Percentiles rank a stretch among this genome's conserved stretches.
These are phyloP conservation scores for Blastocystis sp. DNA, from an alignment of 352 stramenopile genomes.

Conservation along the genomic window DNA sequence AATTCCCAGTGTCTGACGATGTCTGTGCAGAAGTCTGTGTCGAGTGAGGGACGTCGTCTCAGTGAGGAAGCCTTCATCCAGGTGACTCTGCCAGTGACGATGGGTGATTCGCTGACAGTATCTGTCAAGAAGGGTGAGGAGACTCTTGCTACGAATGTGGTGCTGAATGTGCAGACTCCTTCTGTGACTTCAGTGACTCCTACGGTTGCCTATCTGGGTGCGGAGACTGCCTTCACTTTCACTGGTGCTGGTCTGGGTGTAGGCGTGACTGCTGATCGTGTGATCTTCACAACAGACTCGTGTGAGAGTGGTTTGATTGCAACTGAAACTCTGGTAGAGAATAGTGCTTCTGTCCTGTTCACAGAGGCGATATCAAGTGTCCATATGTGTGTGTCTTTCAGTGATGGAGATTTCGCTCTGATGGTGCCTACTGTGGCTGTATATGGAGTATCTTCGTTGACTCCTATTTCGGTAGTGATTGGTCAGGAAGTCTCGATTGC, in stretches of 20 bases:
- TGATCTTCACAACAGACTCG: conserved; percentile 18
- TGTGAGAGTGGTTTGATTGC: not conserved
- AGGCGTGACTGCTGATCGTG: not conserved
- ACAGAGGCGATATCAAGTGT: not conserved
- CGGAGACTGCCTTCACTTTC: conserved; percentile 24
- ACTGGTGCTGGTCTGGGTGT: not conserved
- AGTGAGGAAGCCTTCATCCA: not conserved
- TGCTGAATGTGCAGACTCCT: not conserved
- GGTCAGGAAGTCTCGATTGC: not conserved
- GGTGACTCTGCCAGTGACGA: not conserved
- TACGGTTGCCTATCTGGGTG: not conserved
- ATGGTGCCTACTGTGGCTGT: conserved; percentile 18
- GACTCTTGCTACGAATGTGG: not conserved
- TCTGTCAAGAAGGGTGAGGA: conserved; percentile 6
- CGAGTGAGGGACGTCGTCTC: no score
- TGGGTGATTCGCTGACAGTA: not conserved
- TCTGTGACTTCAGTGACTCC: not conserved
- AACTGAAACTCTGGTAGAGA: not conserved
- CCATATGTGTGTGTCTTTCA: conserved; percentile 29
- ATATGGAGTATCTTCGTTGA: not conserved
- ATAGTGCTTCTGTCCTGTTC: not conserved
- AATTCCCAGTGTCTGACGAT: not conserved
- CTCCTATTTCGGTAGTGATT: not conserved
- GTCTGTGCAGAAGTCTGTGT: not conserved
- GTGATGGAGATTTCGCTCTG: not conserved